Evolutionary conservation across 805 yeast genomes (phyloP).

Genomic region (Monosporozyma siamensis): DNA sequence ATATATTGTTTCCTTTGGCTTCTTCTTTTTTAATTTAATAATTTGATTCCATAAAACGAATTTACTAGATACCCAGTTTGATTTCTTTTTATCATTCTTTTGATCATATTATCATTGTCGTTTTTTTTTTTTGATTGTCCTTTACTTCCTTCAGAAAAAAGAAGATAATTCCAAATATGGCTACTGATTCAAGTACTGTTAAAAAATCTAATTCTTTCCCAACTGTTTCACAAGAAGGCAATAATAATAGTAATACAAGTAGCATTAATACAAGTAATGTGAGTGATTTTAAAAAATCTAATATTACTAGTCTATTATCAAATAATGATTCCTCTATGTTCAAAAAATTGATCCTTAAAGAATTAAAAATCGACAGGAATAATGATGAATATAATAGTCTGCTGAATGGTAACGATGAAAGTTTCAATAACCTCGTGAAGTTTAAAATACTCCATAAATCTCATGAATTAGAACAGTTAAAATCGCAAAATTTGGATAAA

Average conservation of each 20-base stretch:
- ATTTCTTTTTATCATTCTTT: no score
- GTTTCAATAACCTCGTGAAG: constrained; percentile 12
- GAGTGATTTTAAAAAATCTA: background rate
- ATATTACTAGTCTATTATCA: background rate
- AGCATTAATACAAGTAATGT: background rate
- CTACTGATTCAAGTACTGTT: background rate
- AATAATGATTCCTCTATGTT: background rate
- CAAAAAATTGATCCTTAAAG: constrained; percentile 1
- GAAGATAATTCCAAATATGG: background rate
- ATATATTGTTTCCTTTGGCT: no score
- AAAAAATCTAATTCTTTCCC: background rate
- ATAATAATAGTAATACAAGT: background rate
- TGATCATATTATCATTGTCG: no score
- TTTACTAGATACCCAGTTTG: no score
- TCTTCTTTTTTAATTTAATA: no score
- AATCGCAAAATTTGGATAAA: constrained; percentile 15
- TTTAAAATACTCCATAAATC: constrained; percentile 14
- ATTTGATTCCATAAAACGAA: no score
- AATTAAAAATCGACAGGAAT: background rate
- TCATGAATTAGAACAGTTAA: constrained; percentile 15
- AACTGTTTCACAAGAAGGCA: background rate
- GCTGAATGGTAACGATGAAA: background rate
- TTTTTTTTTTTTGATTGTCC: no score
- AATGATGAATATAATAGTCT: background rate
- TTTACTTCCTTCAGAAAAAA: no score